Evolutionary conservation across 108 stramenopile genomes (phyloP), one percentile per base, ranked within the genome.

Genomic region (Epithemia pelagica): DNA sequence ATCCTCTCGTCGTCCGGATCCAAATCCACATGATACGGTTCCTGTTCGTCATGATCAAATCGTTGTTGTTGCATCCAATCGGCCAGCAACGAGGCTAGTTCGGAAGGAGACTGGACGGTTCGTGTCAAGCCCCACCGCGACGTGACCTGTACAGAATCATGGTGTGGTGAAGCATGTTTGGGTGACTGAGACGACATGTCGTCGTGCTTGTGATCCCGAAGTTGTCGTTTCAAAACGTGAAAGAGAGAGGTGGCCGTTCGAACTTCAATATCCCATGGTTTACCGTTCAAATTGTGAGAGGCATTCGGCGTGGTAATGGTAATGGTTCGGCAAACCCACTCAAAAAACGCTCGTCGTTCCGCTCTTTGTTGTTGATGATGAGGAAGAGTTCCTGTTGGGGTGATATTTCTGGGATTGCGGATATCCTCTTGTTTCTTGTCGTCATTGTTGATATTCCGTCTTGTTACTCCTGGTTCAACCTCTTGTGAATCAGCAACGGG

Each of bases 211-310:
- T n/a, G n/a, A n/a, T n/a, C n/a, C n/a, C n/a, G n/a, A n/a, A n/a
- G n/a, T n/a, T n/a, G n/a, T n/a, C n/a, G n/a, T 52, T 71, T 77
- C 66, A 46, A 78, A 29, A 66, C 67, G 66, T 88, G 83, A 64
- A 78, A 86, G 19, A 91, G 68, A 2, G 76, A 64, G 20, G 82
- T 65, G 22, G 83, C 83, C 23, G 75, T 70, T 30, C 84, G 84
- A 32, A 87, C 69, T 67, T 87, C 86, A 32, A 86, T 63, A 69
- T 91, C 85, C 58, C 84, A 83, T 21, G 86, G 86, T 32, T 85
- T 88, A 8, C 56, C 56, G 5, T 58, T 7, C 56, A 58, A 46
- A 46, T 46, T 15, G 37, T 46, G 37, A 10, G 37, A 5, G 5
- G 37, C 37, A 5, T 15, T 15, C 15, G 10, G 37, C 5, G 37